Base-by-base conservation (phyloP, 257 asterid species). In the Nicotiana obtusifolia region DNA sequence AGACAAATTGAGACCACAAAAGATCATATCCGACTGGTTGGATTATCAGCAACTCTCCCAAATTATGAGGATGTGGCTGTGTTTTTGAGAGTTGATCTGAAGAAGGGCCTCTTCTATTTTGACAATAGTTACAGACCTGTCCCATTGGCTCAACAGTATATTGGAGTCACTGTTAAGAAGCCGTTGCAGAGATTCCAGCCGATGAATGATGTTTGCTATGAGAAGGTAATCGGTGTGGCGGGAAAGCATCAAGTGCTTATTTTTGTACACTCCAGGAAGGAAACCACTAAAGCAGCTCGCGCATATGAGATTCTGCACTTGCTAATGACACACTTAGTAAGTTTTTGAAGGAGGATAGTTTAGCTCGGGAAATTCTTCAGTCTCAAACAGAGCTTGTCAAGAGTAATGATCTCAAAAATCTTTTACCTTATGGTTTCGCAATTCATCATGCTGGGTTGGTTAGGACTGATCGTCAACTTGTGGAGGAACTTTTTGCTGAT, bases 91-190 rank as follows among this genome's bases (percentile, higher is more conserved):
- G 88, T 87, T 62, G 88, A 85, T 83, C 49, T 83, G 71, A 67
- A 87, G 79, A 87, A 87, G 49, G 90, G 88, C 17, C 87, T 87
- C 22, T 87, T 85, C 78, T 84, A 83, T 80, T 87, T 87, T 76
- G 90, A 87, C 83, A 87, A 87, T 67, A 87, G 88, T 60, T 87
- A 85, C 60, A 86, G 90, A 53, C 90, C 90, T 52, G 90, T 87
- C 19, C 88, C 88, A 5, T 77, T 87, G 11, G 88, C 87, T 57
- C 90, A 87, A 7, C 90, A 87, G 81, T 85, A 85, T 64, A 75
- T 87, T 31, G 90, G 90, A 77, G 82, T 87, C 62, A 78, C 88
- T 2, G 90, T 85, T 52, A 87, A 87, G 69, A 87, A 87, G 85
- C 88, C 90, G 22, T 54, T 87, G 82, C 90, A 87, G 78, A 87